Evolutionary conservation across 306 rosid species (phyloP).

Genomic region (Quercus berberidifolia): DNA sequence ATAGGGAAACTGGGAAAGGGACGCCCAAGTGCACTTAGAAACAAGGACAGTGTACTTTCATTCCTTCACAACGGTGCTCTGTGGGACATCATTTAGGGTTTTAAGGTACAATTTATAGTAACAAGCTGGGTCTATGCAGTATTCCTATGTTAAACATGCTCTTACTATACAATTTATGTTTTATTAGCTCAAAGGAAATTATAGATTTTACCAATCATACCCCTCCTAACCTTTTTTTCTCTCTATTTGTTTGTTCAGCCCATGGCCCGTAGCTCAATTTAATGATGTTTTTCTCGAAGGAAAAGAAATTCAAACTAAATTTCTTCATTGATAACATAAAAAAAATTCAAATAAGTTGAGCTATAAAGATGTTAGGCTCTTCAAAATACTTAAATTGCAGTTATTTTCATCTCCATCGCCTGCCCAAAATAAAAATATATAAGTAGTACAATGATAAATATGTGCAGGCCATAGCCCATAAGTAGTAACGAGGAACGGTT

Average conservation of each 20-base stretch:
- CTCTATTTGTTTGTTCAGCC: background rate
- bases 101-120: background rate
- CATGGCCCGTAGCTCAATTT: background rate
- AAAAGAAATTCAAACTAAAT: background rate
- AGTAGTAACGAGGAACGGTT: background rate
- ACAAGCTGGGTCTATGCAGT: no score
- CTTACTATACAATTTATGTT: background rate
- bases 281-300: background rate
- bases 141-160: background rate
- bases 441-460: background rate
- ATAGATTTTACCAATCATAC: background rate
- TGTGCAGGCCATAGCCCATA: background rate
- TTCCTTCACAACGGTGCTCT: background rate
- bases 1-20: no score
- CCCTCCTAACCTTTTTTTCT: background rate
- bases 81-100: background rate
- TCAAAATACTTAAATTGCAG: background rate
- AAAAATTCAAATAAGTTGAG: background rate
- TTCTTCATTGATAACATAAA: no score
- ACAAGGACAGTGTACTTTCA: background rate
- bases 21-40: no score
- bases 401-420: background rate
- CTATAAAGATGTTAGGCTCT: no score
- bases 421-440: background rate
- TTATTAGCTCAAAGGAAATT: background rate